These are phyloP conservation scores for Lactifluus volemus DNA, from an alignment of 768 basidiomycete genomes.

Conservation along the genomic window DNA sequence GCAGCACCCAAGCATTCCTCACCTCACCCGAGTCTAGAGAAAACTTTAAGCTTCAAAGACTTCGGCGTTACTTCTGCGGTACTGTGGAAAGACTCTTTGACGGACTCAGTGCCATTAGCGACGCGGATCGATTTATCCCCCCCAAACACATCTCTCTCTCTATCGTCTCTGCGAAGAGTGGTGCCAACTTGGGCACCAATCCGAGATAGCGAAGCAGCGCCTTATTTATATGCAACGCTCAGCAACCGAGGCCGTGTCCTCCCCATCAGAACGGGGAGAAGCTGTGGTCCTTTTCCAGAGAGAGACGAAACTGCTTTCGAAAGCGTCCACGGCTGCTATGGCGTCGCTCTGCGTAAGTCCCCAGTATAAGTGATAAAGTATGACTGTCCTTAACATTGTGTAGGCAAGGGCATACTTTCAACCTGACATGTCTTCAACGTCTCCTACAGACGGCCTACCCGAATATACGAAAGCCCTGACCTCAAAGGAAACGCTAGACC, in stretches of 20 bases:
- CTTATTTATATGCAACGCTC: slow-evolving; percentile 63
- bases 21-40: slow-evolving; percentile 62
- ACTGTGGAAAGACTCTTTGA: slow-evolving; percentile 82
- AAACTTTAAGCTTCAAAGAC: slow-evolving; percentile 64
- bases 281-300: slow-evolving; percentile 26
- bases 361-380: background rate
- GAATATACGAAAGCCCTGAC: slow-evolving; percentile 50
- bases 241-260: slow-evolving; percentile 44
- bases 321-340: slow-evolving; percentile 80
- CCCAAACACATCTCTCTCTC: slow-evolving; percentile 67
- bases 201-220: slow-evolving; percentile 63
- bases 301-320: slow-evolving; percentile 66
- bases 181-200: slow-evolving; percentile 78
- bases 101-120: slow-evolving; percentile 56
- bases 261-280: slow-evolving; percentile 42
- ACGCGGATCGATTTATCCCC: slow-evolving; percentile 70
- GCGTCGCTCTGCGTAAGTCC: slow-evolving; percentile 78
- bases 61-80: slow-evolving; percentile 88
- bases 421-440: slow-evolving; percentile 45
- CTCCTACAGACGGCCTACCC: slow-evolving; percentile 52
- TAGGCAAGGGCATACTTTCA: slow-evolving; percentile 77
- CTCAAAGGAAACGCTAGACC: slow-evolving; percentile 46
- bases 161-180: slow-evolving; percentile 89
- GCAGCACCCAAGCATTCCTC: slow-evolving; percentile 74
- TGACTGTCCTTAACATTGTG: slow-evolving; percentile 2